Percentiles rank a stretch among this genome's conserved stretches.
Conservation (phyloP, 441 rosid genomes). For the Pelargonium fulgidum region DNA sequence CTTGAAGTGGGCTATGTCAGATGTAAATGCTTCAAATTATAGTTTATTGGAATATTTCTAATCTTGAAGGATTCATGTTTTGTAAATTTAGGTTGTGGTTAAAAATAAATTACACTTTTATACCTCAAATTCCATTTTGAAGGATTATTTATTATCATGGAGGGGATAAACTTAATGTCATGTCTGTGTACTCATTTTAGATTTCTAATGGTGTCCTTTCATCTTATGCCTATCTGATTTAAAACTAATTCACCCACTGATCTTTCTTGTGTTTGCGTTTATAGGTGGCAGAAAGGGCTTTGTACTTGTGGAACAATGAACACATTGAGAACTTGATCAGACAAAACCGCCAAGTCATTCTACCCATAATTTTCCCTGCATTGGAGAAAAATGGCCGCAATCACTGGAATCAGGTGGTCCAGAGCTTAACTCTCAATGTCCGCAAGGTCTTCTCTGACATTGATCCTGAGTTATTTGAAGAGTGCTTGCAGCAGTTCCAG, state of each 20-base stretch:
- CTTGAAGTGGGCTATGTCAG: too few species aligned
- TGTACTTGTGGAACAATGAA: conserved; percentile 87
- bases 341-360: conserved; percentile 62
- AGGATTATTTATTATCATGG: too few species aligned
- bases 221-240: too few species aligned
- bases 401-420: conserved; percentile 92
- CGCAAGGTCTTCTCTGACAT: conserved; percentile 63
- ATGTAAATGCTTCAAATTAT: too few species aligned
- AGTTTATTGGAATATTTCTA: too few species aligned
- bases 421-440: conserved; percentile 73
- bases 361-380: conserved; percentile 72
- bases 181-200: too few species aligned
- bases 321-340: conserved; percentile 72
- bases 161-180: neutral
- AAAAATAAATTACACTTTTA: too few species aligned
- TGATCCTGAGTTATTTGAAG: conserved; percentile 70
- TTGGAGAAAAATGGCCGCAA: conserved; percentile 59
- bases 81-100: too few species aligned
- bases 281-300: conserved; percentile 84
- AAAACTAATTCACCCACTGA: neutral
- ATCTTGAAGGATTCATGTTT: too few species aligned
- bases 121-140: too few species aligned
- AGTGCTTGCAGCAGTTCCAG: conserved; percentile 56
- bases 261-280: neutral
- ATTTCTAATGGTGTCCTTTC: too few species aligned